Evolutionary conservation across 2,329 filamentous ascomycete species (phyloP).

Genomic region (Colletotrichum agaves): DNA sequence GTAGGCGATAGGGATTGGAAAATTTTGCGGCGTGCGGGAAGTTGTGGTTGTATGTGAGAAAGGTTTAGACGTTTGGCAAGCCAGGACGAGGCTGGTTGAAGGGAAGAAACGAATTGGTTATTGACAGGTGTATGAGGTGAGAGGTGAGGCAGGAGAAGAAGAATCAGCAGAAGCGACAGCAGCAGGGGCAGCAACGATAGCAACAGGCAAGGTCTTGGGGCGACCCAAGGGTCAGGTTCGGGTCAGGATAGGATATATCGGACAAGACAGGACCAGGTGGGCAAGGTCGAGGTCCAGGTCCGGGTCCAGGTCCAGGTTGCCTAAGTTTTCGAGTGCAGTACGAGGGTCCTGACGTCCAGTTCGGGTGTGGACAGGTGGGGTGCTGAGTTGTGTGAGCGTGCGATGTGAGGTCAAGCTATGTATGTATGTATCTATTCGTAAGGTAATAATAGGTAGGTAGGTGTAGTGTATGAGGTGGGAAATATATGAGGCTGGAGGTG

Average conservation of each 20-base stretch:
- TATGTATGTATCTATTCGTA: too few relatives aligned
- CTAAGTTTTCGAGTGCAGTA: background rate
- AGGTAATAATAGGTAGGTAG: too few relatives aligned
- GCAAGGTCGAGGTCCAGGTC: slow-evolving; percentile 1
- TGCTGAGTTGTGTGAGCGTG: too few relatives aligned
- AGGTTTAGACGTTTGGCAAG: background rate
- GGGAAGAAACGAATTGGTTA: slow-evolving; percentile 8
- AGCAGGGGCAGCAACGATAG: background rate
- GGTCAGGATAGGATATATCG: background rate
- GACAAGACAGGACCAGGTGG: too few relatives aligned
- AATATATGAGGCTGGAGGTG: too few relatives aligned
- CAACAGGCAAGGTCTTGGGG: slow-evolving; percentile 8
- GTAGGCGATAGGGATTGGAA: background rate
- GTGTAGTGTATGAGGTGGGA: too few relatives aligned
- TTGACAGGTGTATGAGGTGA: slow-evolving; percentile 4
- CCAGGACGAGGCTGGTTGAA: slow-evolving; percentile 2
- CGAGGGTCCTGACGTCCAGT: too few relatives aligned
- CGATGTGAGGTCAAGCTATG: too few relatives aligned
- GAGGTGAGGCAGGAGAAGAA: slow-evolving; percentile 1
- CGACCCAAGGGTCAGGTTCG: slow-evolving; percentile 8
- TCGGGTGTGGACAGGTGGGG: too few relatives aligned
- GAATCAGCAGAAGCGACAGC: background rate
- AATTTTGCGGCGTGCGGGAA: background rate
- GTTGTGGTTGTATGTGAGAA: background rate
- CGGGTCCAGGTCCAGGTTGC: background rate